Evolutionary conservation across 495 filamentous ascomycete genomes (phyloP).

Genomic region (Durotheca rogersii): DNA sequence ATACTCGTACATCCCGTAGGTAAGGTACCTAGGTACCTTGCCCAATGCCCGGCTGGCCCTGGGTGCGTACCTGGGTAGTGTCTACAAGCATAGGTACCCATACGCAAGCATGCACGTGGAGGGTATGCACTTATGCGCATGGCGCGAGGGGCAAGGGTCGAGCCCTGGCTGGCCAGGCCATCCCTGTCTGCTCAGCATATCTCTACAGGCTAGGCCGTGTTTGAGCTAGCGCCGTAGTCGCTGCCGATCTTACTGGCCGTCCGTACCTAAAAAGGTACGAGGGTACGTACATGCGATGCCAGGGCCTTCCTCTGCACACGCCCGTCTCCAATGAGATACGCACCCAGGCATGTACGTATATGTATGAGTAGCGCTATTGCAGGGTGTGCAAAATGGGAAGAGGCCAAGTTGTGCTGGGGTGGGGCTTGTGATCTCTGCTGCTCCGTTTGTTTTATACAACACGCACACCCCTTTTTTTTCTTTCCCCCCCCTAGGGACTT

Average conservation of each 20-base stretch:
- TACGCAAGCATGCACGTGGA: too few relatives aligned
- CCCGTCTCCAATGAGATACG: too few relatives aligned
- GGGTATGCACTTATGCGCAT: too few relatives aligned
- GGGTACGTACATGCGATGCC: slow-evolving; percentile 17
- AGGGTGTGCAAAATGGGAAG: slow-evolving; percentile 29
- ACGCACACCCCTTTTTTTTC: slow-evolving; percentile 22
- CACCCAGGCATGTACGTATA: too few relatives aligned
- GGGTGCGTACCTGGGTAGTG: neutral
- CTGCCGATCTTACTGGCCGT: slow-evolving; percentile 28
- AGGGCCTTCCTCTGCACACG: slow-evolving; percentile 25
- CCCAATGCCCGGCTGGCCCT: too few relatives aligned
- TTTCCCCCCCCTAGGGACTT: too few relatives aligned
- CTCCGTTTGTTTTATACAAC: slow-evolving; percentile 14
- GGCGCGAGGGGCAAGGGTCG: too few relatives aligned
- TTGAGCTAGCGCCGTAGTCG: slow-evolving; percentile 25
- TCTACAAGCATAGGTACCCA: neutral
- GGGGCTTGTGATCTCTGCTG: slow-evolving; percentile 29
- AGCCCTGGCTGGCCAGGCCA: slow-evolving; percentile 2
- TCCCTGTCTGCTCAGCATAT: slow-evolving; percentile 25
- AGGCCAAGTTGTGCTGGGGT: slow-evolving; percentile 13
- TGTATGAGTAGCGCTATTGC: too few relatives aligned
- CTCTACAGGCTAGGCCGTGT: slow-evolving; percentile 25
- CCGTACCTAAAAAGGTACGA: slow-evolving; percentile 11
- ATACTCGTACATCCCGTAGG: too few relatives aligned
- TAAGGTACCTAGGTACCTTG: too few relatives aligned